Percentiles rank a stretch among this genome's conserved stretches.
Conservation (phyloP, 2,329 filamentous ascomycete genomes). For the Elsinoe ampelina region DNA sequence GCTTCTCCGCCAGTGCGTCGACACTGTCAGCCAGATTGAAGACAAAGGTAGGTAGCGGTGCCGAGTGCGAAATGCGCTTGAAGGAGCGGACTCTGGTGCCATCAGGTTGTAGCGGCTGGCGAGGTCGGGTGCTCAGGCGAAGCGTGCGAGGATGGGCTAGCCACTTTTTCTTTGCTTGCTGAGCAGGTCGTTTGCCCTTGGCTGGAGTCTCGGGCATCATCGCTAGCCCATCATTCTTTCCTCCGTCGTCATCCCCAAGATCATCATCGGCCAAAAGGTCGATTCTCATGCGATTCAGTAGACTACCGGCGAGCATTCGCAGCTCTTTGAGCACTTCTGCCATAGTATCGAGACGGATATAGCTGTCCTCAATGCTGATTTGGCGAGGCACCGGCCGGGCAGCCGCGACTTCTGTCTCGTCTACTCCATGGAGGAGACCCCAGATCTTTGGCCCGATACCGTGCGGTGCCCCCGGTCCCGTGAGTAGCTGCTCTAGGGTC, state of each 20-base stretch:
- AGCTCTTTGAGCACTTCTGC: constrained; percentile 60
- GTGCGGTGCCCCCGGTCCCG: constrained; percentile 58
- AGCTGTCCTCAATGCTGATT: constrained; percentile 93
- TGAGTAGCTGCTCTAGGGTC: constrained; percentile 58
- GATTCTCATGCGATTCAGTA: constrained; percentile 67
- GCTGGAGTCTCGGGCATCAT: background rate
- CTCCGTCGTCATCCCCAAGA: constrained; percentile 25
- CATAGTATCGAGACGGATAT: constrained; percentile 58
- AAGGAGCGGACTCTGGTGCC: constrained; percentile 49
- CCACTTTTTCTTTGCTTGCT: constrained; percentile 46
- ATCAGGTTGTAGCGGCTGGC: constrained; percentile 43
- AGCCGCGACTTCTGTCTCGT: constrained; percentile 62
- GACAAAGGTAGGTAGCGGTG: constrained; percentile 61
- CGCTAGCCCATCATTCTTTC: constrained; percentile 18
- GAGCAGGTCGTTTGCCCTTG: background rate
- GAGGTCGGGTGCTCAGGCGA: constrained; percentile 66
- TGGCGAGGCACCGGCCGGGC: constrained; percentile 67
- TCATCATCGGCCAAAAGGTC: constrained; percentile 56
- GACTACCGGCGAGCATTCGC: constrained; percentile 54
- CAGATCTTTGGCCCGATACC: constrained; percentile 67
- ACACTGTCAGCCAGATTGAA: constrained; percentile 54
- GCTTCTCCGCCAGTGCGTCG: constrained; percentile 53
- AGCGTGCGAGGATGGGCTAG: constrained; percentile 71
- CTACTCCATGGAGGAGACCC: constrained; percentile 71
- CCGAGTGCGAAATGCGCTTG: constrained; percentile 66